phyloP scores from a whole-genome alignment of 768 basidiomycete genomes.

The Xerocomellus dryophilus region DNA sequence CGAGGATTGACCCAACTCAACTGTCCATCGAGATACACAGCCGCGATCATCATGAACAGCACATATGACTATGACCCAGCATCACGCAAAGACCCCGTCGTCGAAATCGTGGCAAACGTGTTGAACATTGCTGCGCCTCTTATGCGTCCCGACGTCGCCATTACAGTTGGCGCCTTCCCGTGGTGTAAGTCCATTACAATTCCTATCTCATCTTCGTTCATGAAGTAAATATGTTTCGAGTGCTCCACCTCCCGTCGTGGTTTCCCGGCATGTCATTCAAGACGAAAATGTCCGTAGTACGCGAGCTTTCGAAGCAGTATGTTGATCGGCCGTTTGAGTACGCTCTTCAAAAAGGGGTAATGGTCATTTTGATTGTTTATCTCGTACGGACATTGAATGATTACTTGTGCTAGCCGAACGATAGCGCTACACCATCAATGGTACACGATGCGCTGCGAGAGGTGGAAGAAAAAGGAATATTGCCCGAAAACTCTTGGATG shows the following conservation, averaged over 20 bases:
- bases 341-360: not conserved
- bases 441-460: not conserved
- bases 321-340: slow-evolving; percentile 5
- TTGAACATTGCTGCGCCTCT: not conserved
- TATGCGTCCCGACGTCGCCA: not conserved
- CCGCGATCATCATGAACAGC: slow-evolving; percentile 1
- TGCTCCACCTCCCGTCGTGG: slow-evolving; percentile 5
- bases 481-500: not conserved
- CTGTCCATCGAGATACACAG: not conserved
- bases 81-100: slow-evolving; percentile 5
- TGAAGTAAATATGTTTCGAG: not conserved
- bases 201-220: not conserved
- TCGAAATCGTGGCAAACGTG: not conserved
- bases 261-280: slow-evolving; percentile 5
- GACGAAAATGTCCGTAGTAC: not conserved
- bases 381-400: not conserved
- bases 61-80: slow-evolving; percentile 2
- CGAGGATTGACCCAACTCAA: not conserved
- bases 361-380: not conserved
- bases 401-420: not conserved
- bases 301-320: not conserved
- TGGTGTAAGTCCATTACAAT: not conserved
- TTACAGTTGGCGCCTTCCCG: not conserved
- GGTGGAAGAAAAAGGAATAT: not conserved
- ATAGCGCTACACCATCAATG: not conserved